A percentile compares a stretch with the other conserved stretches of the same genome.
These are phyloP conservation scores for Nadsonia commutata DNA, from an alignment of 1,139 yeast species.

Conservation along the genomic window DNA sequence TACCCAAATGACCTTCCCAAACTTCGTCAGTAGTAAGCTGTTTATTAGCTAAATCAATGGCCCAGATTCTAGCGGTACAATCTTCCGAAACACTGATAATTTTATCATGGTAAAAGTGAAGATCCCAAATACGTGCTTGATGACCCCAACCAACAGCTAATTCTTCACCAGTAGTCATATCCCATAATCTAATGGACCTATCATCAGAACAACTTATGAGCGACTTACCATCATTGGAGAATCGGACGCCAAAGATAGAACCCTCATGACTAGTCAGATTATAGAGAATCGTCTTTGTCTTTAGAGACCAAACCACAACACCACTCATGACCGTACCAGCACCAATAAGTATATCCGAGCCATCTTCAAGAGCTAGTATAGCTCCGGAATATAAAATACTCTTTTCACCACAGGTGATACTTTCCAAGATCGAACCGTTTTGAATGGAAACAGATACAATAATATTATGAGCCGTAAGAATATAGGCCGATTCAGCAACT, in stretches of 20 bases:
- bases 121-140: conserved; percentile 81
- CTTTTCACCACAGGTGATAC: conserved; percentile 46
- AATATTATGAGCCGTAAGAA: conserved; percentile 72
- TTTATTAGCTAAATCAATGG: conserved; percentile 15
- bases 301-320: conserved; percentile 50
- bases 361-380: conserved; percentile 32
- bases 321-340: conserved; percentile 94
- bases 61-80: conserved; percentile 77
- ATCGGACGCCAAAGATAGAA: conserved; percentile 68
- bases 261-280: conserved; percentile 71
- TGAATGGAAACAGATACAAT: conserved; percentile 19
- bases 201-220: conserved; percentile 86
- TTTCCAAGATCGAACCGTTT: conserved; percentile 28
- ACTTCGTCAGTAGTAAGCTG: conserved; percentile 31
- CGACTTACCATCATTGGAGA: conserved; percentile 40
- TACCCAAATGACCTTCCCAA: conserved; percentile 61
- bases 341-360: conserved; percentile 38
- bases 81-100: conserved; percentile 75
- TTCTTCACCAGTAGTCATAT: conserved; percentile 36
- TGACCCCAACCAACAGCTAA: conserved; percentile 92
- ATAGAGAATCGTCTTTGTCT: conserved; percentile 32
- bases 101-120: conserved; percentile 37
- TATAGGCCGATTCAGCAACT: conserved; percentile 22
- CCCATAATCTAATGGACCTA: conserved; percentile 70
- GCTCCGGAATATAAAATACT: conserved; percentile 83